phyloP scores from a whole-genome alignment of 2,329 filamentous ascomycete species.

The Raffaelea albimanens region DNA sequence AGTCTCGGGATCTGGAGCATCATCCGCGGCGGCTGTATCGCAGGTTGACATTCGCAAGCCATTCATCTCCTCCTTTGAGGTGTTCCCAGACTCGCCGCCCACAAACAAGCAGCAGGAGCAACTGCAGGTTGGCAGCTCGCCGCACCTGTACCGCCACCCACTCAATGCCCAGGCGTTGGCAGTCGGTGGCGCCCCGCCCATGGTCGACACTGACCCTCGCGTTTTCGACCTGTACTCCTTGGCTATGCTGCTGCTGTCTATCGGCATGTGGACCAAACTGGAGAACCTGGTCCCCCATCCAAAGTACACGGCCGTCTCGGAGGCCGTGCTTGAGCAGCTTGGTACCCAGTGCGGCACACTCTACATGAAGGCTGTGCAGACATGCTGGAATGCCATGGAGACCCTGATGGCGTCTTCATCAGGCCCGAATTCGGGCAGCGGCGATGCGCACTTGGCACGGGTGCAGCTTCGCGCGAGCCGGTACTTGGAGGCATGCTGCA shows the following conservation, averaged over 20 bases:
- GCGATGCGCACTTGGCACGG: conserved; percentile 41
- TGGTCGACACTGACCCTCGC: conserved; percentile 42
- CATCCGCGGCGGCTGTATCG: conserved; percentile 22
- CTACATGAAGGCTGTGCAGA: conserved; percentile 66
- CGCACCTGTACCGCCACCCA: conserved; percentile 55
- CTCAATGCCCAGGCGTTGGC: conserved; percentile 45
- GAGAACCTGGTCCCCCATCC: conserved; percentile 38
- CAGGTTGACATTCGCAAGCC: conserved; percentile 57
- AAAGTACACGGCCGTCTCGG: conserved; percentile 41
- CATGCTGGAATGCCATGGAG: conserved; percentile 63
- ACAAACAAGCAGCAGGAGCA: conserved; percentile 16
- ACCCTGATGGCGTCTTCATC: conserved; percentile 43
- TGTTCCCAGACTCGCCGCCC: conserved; percentile 49
- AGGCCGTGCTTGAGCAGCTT: conserved; percentile 53
- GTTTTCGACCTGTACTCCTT: conserved; percentile 63
- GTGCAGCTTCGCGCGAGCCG: conserved; percentile 47
- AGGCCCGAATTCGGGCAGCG: conserved; percentile 24
- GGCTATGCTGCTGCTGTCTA: conserved; percentile 62
- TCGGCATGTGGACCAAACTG: conserved; percentile 66
- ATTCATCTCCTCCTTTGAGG: conserved; percentile 63
- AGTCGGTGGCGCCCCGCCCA: conserved; percentile 26
- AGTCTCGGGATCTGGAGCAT: conserved; percentile 13
- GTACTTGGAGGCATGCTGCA: conserved; percentile 53
- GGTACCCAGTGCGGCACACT: conserved; percentile 61
- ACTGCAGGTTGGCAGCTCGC: conserved; percentile 17